These are phyloP conservation scores for Chlamydomonas sp. DNA, from an alignment of 139 green algal species.

Conservation along the genomic window DNA sequence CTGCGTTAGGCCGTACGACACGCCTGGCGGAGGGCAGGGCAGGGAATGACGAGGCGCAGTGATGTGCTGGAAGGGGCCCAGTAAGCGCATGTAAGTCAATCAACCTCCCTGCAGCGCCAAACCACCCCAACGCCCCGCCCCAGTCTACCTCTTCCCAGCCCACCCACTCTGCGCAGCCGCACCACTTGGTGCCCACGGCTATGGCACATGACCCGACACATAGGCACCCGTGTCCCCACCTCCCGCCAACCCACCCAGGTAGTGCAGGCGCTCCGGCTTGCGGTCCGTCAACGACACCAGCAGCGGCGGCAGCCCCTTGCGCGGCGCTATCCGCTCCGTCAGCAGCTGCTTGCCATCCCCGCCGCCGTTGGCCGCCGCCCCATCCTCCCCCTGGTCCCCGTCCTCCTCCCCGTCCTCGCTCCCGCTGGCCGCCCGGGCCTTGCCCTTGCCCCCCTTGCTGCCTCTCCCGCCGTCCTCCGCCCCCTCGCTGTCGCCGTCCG, in stretches of 20 bases:
- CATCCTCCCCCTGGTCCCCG: constrained; percentile 11
- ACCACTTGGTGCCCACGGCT: not conserved
- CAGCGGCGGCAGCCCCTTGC: constrained; percentile 87
- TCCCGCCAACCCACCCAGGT: constrained; percentile 68
- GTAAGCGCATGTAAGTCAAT: not conserved
- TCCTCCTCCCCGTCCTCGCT: constrained; percentile 17
- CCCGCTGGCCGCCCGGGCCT: not conserved
- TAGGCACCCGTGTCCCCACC: not conserved
- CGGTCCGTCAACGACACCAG: constrained; percentile 83
- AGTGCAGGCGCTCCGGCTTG: constrained; percentile 91
- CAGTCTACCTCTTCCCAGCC: not conserved
- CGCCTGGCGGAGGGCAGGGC: constrained; percentile 42
- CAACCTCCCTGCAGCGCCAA: not conserved
- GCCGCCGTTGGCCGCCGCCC: constrained; percentile 15
- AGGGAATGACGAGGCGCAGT: not conserved
- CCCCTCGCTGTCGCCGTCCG: constrained; percentile 43
- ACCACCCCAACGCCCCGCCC: not conserved
- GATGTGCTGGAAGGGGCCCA: not conserved
- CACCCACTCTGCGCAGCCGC: not conserved
- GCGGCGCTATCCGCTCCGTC: constrained; percentile 82
- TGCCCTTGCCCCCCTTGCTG: constrained; percentile 12
- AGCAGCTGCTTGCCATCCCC: constrained; percentile 59
- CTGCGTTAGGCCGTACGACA: constrained; percentile 93
- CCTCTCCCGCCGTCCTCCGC: not conserved
- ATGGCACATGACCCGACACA: too few relatives aligned